Base-by-base conservation (phyloP, 2,329 filamentous ascomycete genomes). In the Colletotrichum scovillei region DNA sequence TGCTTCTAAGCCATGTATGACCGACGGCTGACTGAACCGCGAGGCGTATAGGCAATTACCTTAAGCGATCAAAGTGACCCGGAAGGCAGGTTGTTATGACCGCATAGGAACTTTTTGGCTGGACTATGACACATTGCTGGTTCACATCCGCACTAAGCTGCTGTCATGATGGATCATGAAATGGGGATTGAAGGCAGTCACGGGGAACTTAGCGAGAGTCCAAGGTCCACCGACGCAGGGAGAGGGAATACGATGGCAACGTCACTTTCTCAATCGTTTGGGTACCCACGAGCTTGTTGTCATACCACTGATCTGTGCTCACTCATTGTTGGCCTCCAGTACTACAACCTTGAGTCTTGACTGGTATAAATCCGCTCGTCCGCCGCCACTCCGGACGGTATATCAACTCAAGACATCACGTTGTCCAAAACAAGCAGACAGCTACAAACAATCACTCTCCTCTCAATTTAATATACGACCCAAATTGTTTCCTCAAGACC, bases 111-210 rank as follows among this genome's bases (percentile, higher is more conserved):
- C 59, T 19, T 42, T 22, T 53, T 24, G 3, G 24, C 46, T 14
- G 32, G 32, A n/a, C 19, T 19, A 67, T 56, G 24, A 28, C 30
- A 53, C 53, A 38, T 26, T 46, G 32, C 30, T 4, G 16, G 12
- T 24, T 38, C 5, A 52, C 14, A 35, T 53, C 28, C 49, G 28
- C 22, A 52, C n/a, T 26, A 24, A 52, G 19, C n/a, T 68, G 19
- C 19, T 26, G 59, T 35, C 59, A 69, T 60, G 28, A 68, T 63
- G 69, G 59, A 28, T 64, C n/a, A 68, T 63, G 69, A 53, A 28
- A 38, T 22, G 32, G n/a, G 63, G 69, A 35, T 28, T 5, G 9
- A 56, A 53, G 42, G 26, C 49, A 68, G 58, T 32, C 28, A 42
- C 57, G 38, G 38, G 69, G 63, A 59, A 53, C 65, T 42, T 32